Conservation (phyloP, 805 yeast genomes). For the Metschnikowia similis region DNA sequence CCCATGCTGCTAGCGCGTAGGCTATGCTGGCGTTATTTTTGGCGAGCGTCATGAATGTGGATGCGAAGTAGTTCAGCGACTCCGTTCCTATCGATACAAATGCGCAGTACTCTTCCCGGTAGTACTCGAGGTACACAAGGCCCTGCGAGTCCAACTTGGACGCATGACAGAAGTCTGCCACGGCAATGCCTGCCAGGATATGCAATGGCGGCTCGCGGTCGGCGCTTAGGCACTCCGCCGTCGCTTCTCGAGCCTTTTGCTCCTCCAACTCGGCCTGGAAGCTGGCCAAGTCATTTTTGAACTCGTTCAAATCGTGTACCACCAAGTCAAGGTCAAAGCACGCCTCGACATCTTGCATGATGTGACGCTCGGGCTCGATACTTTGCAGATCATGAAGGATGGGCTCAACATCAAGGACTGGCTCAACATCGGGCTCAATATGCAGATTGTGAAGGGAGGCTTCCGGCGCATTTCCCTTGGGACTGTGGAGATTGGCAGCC, state of each 20-base stretch:
- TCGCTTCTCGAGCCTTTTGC: background rate
- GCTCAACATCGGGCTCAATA: no score
- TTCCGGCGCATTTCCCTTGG: background rate
- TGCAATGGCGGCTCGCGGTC: no score
- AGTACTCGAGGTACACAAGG: conserved; percentile 15
- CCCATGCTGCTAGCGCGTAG: conserved; percentile 20
- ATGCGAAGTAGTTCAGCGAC: conserved; percentile 19
- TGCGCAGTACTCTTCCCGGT: conserved; percentile 15
- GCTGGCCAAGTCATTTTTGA: conserved; percentile 13
- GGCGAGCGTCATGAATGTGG: conserved; percentile 18
- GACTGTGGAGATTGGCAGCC: background rate
- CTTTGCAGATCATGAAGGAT: no score
- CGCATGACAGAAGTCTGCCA: conserved; percentile 6
- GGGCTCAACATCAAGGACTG: no score
- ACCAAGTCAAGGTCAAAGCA: conserved; percentile 6
- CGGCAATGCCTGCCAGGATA: conserved; percentile 4
- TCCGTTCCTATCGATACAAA: conserved; percentile 16
- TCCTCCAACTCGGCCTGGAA: conserved; percentile 15
- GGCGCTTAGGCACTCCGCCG: no score
- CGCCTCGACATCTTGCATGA: background rate
- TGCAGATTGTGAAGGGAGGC: no score
- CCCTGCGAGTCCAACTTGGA: conserved; percentile 16
- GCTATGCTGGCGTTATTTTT: conserved; percentile 14
- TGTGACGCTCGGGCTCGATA: background rate
- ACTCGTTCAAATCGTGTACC: conserved; percentile 13